Percentiles rank a stretch among this genome's conserved stretches.
These are phyloP conservation scores for Boletus patriciae DNA, from an alignment of 768 basidiomycete species.

Conservation along the genomic window DNA sequence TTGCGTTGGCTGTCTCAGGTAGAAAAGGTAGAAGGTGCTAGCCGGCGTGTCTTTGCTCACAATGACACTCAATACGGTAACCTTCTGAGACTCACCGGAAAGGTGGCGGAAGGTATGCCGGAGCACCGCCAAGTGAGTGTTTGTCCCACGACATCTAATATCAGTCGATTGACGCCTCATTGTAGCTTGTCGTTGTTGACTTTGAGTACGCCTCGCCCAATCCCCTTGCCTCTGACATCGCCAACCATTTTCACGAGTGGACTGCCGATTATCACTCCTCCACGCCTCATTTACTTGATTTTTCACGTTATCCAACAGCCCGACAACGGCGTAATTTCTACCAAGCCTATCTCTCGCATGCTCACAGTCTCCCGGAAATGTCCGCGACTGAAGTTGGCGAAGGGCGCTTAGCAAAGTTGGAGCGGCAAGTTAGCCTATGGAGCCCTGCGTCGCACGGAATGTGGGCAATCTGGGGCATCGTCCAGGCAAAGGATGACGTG, in stretches of 20 bases:
- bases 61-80: conserved; percentile 98
- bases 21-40: conserved; percentile 58
- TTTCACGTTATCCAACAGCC: conserved; percentile 66
- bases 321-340: conserved; percentile 84
- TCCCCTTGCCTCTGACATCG: conserved; percentile 92
- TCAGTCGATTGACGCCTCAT: conserved; percentile 14
- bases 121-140: conserved; percentile 73
- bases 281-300: conserved; percentile 65
- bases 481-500: conserved; percentile 81
- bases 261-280: conserved; percentile 82
- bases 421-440: conserved; percentile 83
- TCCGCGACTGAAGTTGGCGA: conserved; percentile 34
- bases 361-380: conserved; percentile 30
- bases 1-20: conserved; percentile 63
- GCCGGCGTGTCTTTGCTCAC: conserved; percentile 78
- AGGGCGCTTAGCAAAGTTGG: conserved; percentile 56
- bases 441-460: conserved; percentile 86
- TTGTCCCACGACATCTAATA: not conserved
- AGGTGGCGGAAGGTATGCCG: conserved; percentile 52
- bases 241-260: conserved; percentile 98
- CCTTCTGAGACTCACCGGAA: conserved; percentile 64
- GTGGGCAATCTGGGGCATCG: conserved; percentile 95
- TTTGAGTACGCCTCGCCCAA: conserved; percentile 97
- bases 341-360: conserved; percentile 70
- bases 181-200: conserved; percentile 90